Evolutionary conservation across 83 land plant species (phyloP), one percentile per base, ranked within the genome.

Genomic region (Larix sibirica): DNA sequence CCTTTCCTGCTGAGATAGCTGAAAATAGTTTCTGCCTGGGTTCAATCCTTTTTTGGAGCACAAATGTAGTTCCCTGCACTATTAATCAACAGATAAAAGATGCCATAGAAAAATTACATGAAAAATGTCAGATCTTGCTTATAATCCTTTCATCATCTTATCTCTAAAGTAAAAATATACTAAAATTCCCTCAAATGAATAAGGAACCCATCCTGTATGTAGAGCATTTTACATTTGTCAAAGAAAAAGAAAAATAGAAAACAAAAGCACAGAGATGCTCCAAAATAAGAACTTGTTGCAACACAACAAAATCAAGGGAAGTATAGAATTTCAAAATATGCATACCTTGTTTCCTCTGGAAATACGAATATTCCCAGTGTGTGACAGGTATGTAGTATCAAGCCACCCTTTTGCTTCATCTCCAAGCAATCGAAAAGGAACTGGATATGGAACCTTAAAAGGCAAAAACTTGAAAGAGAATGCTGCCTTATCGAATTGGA

Each of bases 341-440:
- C 3, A 66, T 82, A 97, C 99, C 97, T 97, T 97, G 77, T 94
- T 97, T 78, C 99, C 99, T 85, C 90, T 91, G 20, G 99, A 97
- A 61, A 97, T 94, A 12, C 99, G 96, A 23, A 97, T 88, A 70
- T 87, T 91, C 33, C 98, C 99, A 59, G 88, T 81, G 20, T 87
- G 84, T 10, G 99, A 97, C 77, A 97, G 82, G 77, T 97, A 97
- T 77, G 99, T 95, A 26, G 98, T 97, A 71, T 97, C 99, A 23
- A 97, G 81, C 99, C 99, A 97, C n/a, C 99, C 99, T 84, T 97
- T 97, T 78, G 99, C 99, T 85, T 97, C 99, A 87, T 97, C 99
- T 67, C 99, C 99, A 68, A 97, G 93, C 82, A 97, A 91, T 40
- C 84, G 88, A 58, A 97, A 97, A 3, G 99, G 99, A 13, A 97